Evolutionary conservation across 1,284 basidiomycete genomes (phyloP).

Genomic region (Malassezia equina): DNA sequence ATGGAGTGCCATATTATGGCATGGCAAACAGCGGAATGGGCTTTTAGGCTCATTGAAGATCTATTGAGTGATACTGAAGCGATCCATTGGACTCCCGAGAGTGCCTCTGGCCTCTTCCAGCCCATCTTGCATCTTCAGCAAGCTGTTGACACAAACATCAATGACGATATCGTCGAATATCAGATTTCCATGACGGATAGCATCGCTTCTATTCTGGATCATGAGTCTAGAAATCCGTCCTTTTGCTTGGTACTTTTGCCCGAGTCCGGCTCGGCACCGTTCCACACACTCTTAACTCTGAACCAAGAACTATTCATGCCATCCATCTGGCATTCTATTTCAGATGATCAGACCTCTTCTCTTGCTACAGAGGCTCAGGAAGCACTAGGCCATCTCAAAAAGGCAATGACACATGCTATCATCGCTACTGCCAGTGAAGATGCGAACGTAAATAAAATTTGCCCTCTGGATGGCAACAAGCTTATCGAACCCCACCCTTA

Average conservation of each 20-base stretch:
- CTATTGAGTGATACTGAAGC: neutral
- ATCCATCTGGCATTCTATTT: neutral
- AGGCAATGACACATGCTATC: slow-evolving; percentile 58
- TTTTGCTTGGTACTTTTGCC: neutral
- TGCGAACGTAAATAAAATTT: slow-evolving; percentile 64
- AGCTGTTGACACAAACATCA: slow-evolving; percentile 49
- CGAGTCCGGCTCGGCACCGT: too few species aligned
- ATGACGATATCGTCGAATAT: neutral
- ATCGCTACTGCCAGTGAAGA: slow-evolving; percentile 76
- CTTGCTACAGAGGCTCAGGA: neutral
- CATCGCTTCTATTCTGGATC: neutral
- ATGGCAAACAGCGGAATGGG: neutral
- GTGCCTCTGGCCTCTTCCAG: slow-evolving; percentile 50
- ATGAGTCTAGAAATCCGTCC: neutral
- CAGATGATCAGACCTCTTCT: neutral
- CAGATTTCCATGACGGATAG: slow-evolving; percentile 1
- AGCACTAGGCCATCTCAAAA: slow-evolving; percentile 3
- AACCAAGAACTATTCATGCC: neutral
- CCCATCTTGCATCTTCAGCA: slow-evolving; percentile 62
- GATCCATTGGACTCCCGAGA: neutral
- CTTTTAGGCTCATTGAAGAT: neutral
- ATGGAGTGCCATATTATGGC: neutral
- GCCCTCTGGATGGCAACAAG: slow-evolving; percentile 1
- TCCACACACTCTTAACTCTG: neutral
- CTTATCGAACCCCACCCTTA: neutral